These are phyloP conservation scores for Stagonosporopsis vannaccii DNA, from an alignment of 2,329 filamentous ascomycete species.

Conservation along the genomic window DNA sequence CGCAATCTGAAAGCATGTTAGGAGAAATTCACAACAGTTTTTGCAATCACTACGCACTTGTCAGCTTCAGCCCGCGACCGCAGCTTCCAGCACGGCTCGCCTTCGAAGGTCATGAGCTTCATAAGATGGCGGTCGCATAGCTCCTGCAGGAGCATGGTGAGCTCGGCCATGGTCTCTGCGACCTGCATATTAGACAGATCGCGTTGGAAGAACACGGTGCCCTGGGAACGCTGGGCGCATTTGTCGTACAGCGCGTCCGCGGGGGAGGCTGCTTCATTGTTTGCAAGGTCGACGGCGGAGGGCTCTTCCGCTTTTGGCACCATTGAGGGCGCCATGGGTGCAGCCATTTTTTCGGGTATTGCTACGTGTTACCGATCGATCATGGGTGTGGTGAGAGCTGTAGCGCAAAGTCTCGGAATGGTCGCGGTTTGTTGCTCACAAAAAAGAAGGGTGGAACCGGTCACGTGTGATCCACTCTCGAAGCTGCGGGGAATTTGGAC, in stretches of 20 bases:
- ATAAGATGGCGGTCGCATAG: conserved; percentile 47
- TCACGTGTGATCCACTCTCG: conserved; percentile 5
- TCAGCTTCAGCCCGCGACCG: conserved; percentile 45
- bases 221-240: conserved; percentile 44
- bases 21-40: neutral
- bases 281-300: conserved; percentile 9
- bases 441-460: conserved; percentile 15
- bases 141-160: conserved; percentile 42
- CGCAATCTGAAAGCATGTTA: conserved; percentile 42
- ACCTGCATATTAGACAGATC: conserved; percentile 49
- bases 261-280: conserved; percentile 26
- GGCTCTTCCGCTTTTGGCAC: conserved; percentile 32
- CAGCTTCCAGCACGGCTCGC: conserved; percentile 48
- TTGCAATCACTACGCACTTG: conserved; percentile 35
- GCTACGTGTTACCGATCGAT: conserved; percentile 28
- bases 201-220: conserved; percentile 51
- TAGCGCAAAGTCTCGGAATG: conserved; percentile 7
- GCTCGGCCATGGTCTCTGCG: conserved; percentile 43
- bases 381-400: conserved; percentile 25
- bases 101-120: conserved; percentile 48
- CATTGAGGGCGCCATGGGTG: conserved; percentile 25
- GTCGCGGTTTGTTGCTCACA: conserved; percentile 6
- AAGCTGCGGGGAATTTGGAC: conserved; percentile 10
- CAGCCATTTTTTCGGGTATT: conserved; percentile 30
- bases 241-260: conserved; percentile 49